Percentiles rank a stretch among this genome's conserved stretches.
Conservation (phyloP, 2,329 filamentous ascomycete species). For the Cercospora sp. region DNA sequence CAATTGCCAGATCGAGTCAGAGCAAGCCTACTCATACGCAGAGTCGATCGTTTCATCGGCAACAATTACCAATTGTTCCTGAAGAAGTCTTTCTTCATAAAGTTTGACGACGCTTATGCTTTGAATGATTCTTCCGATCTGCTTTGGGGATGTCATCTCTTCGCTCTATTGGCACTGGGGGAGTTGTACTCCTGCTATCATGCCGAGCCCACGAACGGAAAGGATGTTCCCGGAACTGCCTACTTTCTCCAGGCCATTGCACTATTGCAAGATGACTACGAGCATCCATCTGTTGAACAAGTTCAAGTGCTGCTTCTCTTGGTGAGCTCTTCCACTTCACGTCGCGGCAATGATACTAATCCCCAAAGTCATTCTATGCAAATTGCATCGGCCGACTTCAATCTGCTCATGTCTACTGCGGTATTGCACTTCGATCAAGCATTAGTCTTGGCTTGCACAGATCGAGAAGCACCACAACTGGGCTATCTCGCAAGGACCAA, state of each 20-base stretch:
- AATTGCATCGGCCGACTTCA: conserved; percentile 49
- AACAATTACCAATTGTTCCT: conserved; percentile 47
- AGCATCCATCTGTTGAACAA: conserved; percentile 48
- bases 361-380: conserved; percentile 47
- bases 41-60: conserved; percentile 38
- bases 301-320: conserved; percentile 50
- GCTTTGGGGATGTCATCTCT: conserved; percentile 46
- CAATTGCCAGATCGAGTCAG: conserved; percentile 32
- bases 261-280: conserved; percentile 45
- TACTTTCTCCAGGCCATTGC: conserved; percentile 48
- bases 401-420: conserved; percentile 47
- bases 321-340: conserved; percentile 35
- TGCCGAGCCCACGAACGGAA: conserved; percentile 32
- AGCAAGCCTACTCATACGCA: conserved; percentile 29
- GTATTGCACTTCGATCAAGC: conserved; percentile 48
- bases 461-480: conserved; percentile 38
- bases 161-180: conserved; percentile 50
- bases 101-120: conserved; percentile 44
- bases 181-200: conserved; percentile 49
- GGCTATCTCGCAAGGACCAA: conserved; percentile 39
- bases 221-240: conserved; percentile 45
- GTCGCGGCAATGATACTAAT: not conserved
- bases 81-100: conserved; percentile 42
- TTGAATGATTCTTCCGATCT: conserved; percentile 39
- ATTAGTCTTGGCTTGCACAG: conserved; percentile 49